Conservation (phyloP, 2,329 filamentous ascomycete species). For the Calonectria honghensis region DNA sequence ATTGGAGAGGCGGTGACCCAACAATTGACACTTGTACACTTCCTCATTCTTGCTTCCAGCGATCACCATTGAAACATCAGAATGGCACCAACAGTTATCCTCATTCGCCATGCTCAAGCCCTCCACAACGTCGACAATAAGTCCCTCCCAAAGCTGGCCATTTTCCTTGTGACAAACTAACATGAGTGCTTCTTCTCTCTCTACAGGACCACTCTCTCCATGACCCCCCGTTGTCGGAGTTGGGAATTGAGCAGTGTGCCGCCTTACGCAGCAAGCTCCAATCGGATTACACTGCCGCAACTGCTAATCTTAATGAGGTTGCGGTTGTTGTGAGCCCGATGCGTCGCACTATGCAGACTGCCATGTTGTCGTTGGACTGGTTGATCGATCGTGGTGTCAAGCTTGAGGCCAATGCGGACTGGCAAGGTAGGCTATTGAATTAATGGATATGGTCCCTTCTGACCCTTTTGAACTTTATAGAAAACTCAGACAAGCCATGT, state of each 20-base stretch:
- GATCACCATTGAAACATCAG: not conserved
- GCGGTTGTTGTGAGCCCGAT: conserved; percentile 79
- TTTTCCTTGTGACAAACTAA: conserved; percentile 20
- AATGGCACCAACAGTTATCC: conserved; percentile 79
- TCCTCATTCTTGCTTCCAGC: not conserved
- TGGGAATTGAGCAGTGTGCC: conserved; percentile 70
- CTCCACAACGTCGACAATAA: conserved; percentile 73
- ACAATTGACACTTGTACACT: not conserved
- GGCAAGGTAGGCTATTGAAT: conserved; percentile 72
- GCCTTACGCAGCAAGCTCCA: conserved; percentile 65
- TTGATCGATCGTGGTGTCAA: conserved; percentile 72
- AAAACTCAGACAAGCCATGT: conserved; percentile 75
- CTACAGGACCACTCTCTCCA: conserved; percentile 68
- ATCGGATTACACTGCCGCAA: conserved; percentile 60
- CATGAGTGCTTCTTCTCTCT: not conserved
- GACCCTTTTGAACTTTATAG: conserved; percentile 57
- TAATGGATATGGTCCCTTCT: not conserved
- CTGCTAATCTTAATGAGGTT: conserved; percentile 58
- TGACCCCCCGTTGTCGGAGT: conserved; percentile 71
- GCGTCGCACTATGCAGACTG: conserved; percentile 79
- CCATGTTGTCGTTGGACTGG: conserved; percentile 74
- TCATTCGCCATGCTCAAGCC: conserved; percentile 91
- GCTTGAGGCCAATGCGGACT: conserved; percentile 75
- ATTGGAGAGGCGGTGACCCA: not conserved
- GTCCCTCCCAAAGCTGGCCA: conserved; percentile 53